Conservation (phyloP, 805 yeast species). For the Hanseniaspora guilliermondii region DNA sequence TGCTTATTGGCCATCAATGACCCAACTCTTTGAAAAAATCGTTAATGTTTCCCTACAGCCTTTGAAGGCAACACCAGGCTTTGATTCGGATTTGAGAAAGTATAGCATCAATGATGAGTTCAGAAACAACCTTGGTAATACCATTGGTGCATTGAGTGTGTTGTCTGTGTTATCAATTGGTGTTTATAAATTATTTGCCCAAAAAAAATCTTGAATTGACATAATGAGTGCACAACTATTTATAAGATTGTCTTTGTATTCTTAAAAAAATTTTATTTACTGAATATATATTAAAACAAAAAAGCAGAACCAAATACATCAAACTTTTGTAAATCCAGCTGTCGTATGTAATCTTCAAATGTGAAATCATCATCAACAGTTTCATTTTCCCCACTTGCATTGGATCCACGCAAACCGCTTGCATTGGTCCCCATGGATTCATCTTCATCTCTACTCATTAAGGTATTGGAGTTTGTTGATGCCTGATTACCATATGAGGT, state of each 20-base stretch:
- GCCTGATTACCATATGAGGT: too few species aligned
- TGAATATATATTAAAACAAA: background rate
- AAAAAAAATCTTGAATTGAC: constrained; percentile 1
- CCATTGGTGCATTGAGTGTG: constrained; percentile 59
- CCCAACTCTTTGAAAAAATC: constrained; percentile 72
- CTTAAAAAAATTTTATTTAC: too few species aligned
- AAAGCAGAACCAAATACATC: constrained; percentile 3
- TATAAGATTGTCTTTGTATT: too few species aligned
- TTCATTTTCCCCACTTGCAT: background rate
- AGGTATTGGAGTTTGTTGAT: too few species aligned
- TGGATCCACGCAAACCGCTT: background rate
- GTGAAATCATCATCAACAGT: background rate
- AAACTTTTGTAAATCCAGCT: constrained; percentile 3
- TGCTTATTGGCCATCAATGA: constrained; percentile 74
- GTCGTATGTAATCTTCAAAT: constrained; percentile 9
- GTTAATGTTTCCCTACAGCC: constrained; percentile 84
- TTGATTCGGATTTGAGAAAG: constrained; percentile 50
- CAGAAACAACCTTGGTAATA: constrained; percentile 43
- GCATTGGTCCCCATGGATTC: background rate
- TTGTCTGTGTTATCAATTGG: constrained; percentile 52
- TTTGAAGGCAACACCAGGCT: constrained; percentile 60
- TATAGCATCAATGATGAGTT: constrained; percentile 32
- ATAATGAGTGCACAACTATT: too few species aligned
- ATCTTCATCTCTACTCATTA: too few species aligned
- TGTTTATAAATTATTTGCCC: constrained; percentile 37